phyloP scores from a whole-genome alignment of 148 eudicot genomes.

The Vaccinium darrowii region DNA sequence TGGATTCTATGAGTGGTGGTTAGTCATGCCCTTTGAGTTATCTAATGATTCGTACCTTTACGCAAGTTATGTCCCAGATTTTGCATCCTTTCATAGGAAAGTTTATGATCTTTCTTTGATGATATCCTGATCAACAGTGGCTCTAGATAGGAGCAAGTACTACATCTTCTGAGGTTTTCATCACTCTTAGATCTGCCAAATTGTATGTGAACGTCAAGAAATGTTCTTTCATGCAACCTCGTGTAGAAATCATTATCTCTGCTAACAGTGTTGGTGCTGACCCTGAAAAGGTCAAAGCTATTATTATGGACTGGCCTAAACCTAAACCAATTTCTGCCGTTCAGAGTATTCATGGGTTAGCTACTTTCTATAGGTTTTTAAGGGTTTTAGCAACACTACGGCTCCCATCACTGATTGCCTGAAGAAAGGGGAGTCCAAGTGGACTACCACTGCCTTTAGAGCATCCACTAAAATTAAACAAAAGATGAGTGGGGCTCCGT shows the following conservation, averaged over 20 bases:
- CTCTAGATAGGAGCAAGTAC: neutral
- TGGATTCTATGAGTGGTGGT: neutral
- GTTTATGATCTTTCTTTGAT: neutral
- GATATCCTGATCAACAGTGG: neutral
- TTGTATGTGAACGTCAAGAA: neutral
- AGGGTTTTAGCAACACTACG: neutral
- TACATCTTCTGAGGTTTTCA: neutral
- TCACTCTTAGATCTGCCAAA: neutral
- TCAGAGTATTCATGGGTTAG: neutral
- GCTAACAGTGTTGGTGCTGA: neutral
- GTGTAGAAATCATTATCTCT: no score
- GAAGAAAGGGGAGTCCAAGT: slow-evolving; percentile 1
- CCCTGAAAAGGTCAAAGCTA: neutral
- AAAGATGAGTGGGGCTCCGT: neutral
- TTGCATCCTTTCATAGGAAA: neutral
- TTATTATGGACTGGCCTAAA: neutral
- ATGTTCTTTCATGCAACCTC: neutral
- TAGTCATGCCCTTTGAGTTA: neutral
- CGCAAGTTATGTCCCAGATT: neutral
- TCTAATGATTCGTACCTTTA: neutral
- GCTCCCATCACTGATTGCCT: neutral
- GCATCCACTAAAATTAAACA: neutral
- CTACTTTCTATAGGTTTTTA: neutral
- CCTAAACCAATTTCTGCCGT: neutral
- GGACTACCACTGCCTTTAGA: neutral